Base-by-base conservation (phyloP, 78 protist species). In the Andalucia godoyi region DNA sequence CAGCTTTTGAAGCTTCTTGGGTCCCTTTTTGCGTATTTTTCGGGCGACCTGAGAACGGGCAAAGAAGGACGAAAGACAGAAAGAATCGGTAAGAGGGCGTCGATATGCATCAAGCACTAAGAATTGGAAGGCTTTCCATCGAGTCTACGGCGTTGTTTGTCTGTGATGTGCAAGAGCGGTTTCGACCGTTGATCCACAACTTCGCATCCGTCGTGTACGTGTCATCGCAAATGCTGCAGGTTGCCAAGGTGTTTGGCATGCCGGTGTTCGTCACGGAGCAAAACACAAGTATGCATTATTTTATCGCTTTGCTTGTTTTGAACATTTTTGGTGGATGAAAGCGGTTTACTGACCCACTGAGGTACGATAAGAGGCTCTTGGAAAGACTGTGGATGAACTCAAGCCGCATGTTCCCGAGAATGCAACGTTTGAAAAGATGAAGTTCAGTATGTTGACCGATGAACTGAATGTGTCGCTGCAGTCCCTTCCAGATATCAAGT, bases 241-340 rank as follows among this genome's bases (percentile, higher is more conserved):
- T 68, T 15, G 57, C 65, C 21, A 54, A 8, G n/a, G 1, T 1
- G 32, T 46, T 67, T 4, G 0, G 0, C 23, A 37, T 57, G 12
- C 72, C 72, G 25, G 8, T 13, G 8, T 1, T 53, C 46, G 57
- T 67, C n/a, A 67, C 72, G n/a, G 72, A 67, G 62, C 72, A 67
- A 45, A 62, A 67, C 57, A 66, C 72, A 2, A 67, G 38, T 15
- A 40, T 39, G 21, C 57, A 62, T 10, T 25, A 30, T 0, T 2
- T 17, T 0, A 42, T 1, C 4, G 36, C 58, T 17, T 10, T 21
- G 13, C 3, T 38, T n/a, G n/a, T n/a, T n/a, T n/a, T n/a, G n/a
- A n/a, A n/a, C n/a, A n/a, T n/a, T n/a, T n/a, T n/a, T n/a, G n/a
- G 18, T 25, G 60, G 13, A 4, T 8, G 27, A 7, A 17, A 46